Base-by-base conservation (phyloP, 2,329 filamentous ascomycete genomes). In the Paramyrothecium roridum region DNA sequence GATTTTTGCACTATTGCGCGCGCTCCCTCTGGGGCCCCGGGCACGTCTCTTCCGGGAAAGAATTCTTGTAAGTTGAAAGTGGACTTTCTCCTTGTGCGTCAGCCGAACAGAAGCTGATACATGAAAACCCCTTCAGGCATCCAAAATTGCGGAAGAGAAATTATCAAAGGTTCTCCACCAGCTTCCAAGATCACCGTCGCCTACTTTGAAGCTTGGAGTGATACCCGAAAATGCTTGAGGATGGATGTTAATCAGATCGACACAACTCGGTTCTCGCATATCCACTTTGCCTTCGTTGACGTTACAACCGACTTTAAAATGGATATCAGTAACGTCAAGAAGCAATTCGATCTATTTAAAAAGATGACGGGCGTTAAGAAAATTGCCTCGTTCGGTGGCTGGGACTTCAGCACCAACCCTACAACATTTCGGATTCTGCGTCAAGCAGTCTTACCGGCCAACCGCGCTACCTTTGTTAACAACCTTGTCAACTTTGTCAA, bases 1-100 rank as follows among this genome's bases (percentile, higher is more conserved):
- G 76, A 76, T 16, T 80, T 79, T 59, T 82, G 78, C 23, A 66
- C 64, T 3, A 58, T 64, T 55, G 62, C 65, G 0, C 62, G 61
- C 46, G 66, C 54, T 1, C 66, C 64, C 8, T 69, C 67, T 1
- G 65, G 63, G 1, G 58, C 60, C 0, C 65, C 67, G 1, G 70
- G 69, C 8, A 69, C 64, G 0, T 59, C 66, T 40, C 61, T 52
- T 2, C 54, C 56, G 0, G 61, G 62, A 12, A 61, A 63, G 0
- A 61, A 63, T 11, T 19, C 17, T 13, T 48, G 46, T 48, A 48
- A 48, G 46, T 23, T 20, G 17, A 48, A 6, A 13, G 17, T 20
- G 46, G 19, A n/a, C 46, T 21, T 48, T 13, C 16, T 21, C 17
- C 3, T 19, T 21, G 20, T 6, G 20, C 16, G 46, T 21, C 46